These are phyloP conservation scores for Ilyonectria destructans DNA, from an alignment of 2,329 filamentous ascomycete species.

Conservation along the genomic window DNA sequence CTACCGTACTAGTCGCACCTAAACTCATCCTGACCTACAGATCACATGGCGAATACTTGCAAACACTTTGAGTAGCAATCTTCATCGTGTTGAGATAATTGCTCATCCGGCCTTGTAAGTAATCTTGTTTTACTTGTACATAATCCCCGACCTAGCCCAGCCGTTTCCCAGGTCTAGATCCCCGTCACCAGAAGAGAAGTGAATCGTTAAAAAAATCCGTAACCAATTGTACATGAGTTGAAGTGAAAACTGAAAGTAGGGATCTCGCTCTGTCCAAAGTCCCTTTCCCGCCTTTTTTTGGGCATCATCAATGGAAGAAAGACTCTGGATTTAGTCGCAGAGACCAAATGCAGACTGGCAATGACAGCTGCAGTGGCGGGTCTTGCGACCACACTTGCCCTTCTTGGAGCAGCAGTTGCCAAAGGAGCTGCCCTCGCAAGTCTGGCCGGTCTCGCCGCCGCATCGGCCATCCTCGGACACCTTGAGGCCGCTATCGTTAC, in stretches of 20 bases:
- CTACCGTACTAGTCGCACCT: conserved; percentile 2
- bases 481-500: conserved; percentile 41
- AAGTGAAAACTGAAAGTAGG: conserved; percentile 38
- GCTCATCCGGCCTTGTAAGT: conserved; percentile 24
- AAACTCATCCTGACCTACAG: not conserved
- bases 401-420: conserved; percentile 62
- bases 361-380: conserved; percentile 55
- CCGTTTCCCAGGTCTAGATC: conserved; percentile 32
- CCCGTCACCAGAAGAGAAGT: conserved; percentile 30
- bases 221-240: conserved; percentile 44
- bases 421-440: conserved; percentile 60
- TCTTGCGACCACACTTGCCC: conserved; percentile 58
- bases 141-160: conserved; percentile 24
- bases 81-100: conserved; percentile 23
- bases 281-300: not conserved
- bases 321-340: conserved; percentile 47
- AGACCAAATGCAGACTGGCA: conserved; percentile 57
- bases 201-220: conserved; percentile 32
- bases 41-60: not conserved
- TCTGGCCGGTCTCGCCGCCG: conserved; percentile 58
- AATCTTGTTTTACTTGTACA: conserved; percentile 22
- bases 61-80: conserved; percentile 2
- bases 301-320: not conserved
- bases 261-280: conserved; percentile 1
- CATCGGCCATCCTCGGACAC: conserved; percentile 60